These are phyloP conservation scores for Aspergillus ruber DNA, from an alignment of 2,329 filamentous ascomycete genomes.

Conservation along the genomic window DNA sequence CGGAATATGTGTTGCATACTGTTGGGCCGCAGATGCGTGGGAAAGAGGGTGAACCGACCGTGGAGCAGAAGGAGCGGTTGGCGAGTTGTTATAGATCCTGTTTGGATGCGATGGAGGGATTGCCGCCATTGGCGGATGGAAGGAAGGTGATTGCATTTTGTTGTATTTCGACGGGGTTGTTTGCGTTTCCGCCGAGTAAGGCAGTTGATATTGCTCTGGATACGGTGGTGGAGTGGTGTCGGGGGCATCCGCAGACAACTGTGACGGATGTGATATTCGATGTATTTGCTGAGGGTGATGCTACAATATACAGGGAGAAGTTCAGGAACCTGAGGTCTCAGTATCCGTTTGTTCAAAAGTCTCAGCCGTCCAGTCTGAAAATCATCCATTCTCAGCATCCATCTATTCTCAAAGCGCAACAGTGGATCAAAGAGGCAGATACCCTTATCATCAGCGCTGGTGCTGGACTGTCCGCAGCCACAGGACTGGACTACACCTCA, in stretches of 20 bases:
- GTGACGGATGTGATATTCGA: slow-evolving; percentile 18
- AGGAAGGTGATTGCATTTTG: slow-evolving; percentile 15
- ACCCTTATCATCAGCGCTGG: slow-evolving; percentile 15
- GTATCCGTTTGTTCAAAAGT: background rate
- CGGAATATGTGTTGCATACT: slow-evolving; percentile 13
- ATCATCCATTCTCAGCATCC: background rate
- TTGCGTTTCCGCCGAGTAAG: slow-evolving; percentile 14
- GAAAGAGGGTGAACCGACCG: background rate
- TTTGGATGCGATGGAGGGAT: slow-evolving; percentile 7
- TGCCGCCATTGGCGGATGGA: slow-evolving; percentile 9
- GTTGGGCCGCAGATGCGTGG: slow-evolving; percentile 14
- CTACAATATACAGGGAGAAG: slow-evolving; percentile 7
- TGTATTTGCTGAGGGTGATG: slow-evolving; percentile 13
- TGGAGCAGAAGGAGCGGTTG: slow-evolving; percentile 8
- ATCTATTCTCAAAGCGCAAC: slow-evolving; percentile 5
- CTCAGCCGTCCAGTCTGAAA: background rate
- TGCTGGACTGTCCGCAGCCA: slow-evolving; percentile 16
- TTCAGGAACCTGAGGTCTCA: background rate
- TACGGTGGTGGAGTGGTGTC: slow-evolving; percentile 10
- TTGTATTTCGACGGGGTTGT: slow-evolving; percentile 19
- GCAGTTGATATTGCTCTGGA: slow-evolving; percentile 13
- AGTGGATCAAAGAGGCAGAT: slow-evolving; percentile 14
- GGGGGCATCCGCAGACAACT: slow-evolving; percentile 5
- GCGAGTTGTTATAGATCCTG: slow-evolving; percentile 12
- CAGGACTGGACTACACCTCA: slow-evolving; percentile 19